Evolutionary conservation across 2,329 filamentous ascomycete species (phyloP), one percentile per base, ranked within the genome.

Genomic region (Periconia sp.): DNA sequence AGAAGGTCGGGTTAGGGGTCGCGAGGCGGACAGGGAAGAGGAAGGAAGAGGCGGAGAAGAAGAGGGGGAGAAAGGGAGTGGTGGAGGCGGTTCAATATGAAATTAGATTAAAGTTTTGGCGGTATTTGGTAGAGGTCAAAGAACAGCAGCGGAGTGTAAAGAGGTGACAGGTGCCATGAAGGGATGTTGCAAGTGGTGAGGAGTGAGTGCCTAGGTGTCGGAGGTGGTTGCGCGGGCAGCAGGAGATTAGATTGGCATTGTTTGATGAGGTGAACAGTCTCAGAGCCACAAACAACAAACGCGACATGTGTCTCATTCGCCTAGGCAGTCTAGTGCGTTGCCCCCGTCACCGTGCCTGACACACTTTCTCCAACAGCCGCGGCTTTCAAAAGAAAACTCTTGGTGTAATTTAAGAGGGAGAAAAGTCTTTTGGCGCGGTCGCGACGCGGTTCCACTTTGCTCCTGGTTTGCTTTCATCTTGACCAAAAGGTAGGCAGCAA

Each of bases 271-370:
- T 41, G 46, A 51, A 50, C 45, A 45, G 56, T 56, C 58, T 60
- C 54, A 61, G 57, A 53, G 46, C 23, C 49, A 53, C 50, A 59
- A 63, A 48, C 46, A 48, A 48, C 46, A n/a, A n/a, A 33, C 33
- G 33, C 33, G 33, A 13, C 6, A 5, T 37, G 33, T 37, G 33
- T 37, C 33, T 37, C 33, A n/a, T 27, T 27, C 23, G 23, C 23
- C 23, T 27, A 27, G 23, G 23, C 8, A 27, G 23, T 3, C 23
- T 27, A 27, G 23, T 27, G 23, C 23, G 23, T 27, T 8, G 23
- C 23, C n/a, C n/a, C n/a, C n/a, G n/a, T n/a, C n/a, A n/a, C n/a
- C n/a, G 23, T 27, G 3, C 23, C 23, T 27, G 5, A 37, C 33
- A 37, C 33, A 14, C 11, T n/a, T 37, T n/a, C 15, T n/a, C 33